These are phyloP conservation scores for Corrigiola litoralis DNA, from an alignment of 179 eudicot genomes.

Conservation along the genomic window DNA sequence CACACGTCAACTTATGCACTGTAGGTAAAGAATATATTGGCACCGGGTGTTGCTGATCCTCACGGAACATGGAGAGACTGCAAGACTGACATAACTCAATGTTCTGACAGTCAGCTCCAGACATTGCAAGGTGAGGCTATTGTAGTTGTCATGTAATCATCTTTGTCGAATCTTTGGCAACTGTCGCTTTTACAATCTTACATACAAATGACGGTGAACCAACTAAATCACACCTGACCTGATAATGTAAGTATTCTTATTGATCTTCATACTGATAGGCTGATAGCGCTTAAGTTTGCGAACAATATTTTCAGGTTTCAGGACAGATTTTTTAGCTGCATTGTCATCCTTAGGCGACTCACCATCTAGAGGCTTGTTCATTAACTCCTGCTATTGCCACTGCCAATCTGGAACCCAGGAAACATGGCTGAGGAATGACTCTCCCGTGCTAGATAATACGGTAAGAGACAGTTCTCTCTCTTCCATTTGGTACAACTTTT, in stretches of 20 bases:
- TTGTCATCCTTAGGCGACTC: constrained; percentile 27
- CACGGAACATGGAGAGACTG: constrained; percentile 43
- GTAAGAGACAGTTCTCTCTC: constrained; percentile 5
- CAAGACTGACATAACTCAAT: constrained; percentile 27
- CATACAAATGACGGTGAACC: background rate
- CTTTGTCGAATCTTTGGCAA: background rate
- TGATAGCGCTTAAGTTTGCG: background rate
- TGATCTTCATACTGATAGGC: background rate
- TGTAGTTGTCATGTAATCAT: background rate
- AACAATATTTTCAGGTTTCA: constrained; percentile 27
- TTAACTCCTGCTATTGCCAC: constrained; percentile 42
- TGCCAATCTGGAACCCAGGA: constrained; percentile 43
- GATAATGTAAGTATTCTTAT: background rate
- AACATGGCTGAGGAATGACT: constrained; percentile 35
- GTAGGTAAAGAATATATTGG: constrained; percentile 34
- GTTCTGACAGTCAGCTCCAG: constrained; percentile 37
- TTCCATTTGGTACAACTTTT: background rate
- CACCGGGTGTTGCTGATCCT: constrained; percentile 39
- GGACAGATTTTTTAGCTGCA: constrained; percentile 30
- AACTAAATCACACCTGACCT: background rate
- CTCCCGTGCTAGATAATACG: constrained; percentile 33
- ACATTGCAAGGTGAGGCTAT: constrained; percentile 31
- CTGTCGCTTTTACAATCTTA: background rate
- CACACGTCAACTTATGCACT: background rate
- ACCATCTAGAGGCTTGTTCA: constrained; percentile 30